Base-by-base conservation (phyloP, 352 stramenopile species). In the Thraustotheca clavata region DNA sequence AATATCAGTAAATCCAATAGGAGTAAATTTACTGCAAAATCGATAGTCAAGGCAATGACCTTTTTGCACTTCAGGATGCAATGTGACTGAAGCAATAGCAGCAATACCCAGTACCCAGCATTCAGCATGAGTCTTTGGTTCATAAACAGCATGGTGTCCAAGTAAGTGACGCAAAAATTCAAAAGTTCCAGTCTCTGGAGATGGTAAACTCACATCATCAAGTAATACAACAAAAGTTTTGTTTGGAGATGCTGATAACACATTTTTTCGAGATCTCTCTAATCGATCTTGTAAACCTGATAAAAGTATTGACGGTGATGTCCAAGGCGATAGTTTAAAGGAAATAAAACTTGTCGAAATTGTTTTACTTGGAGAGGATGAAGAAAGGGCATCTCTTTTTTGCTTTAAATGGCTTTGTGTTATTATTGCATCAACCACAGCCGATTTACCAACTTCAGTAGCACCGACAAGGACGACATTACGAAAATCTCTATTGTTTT, bases 381-480 rank as follows among this genome's bases (percentile, higher is more conserved):
- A n/a, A n/a, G n/a, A n/a, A n/a, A n/a, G n/a, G n/a, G n/a, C n/a
- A n/a, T n/a, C n/a, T n/a, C n/a, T n/a, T n/a, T 31, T 24, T 31
- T 52, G 43, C 43, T 31, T 24, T 9, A 52, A 18, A 14, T 35
- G 43, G n/a, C 43, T 26, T 41, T 65, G 57, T 32, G 57, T 34
- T 16, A 33, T 31, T 24, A 65, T 29, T n/a, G 47, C 57, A 22
- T 65, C 57, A 18, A 65, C 22, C 16, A 65, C 57, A 14, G 36
- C 67, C 2, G 79, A 82, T 59, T 89, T 91, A 0, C 77, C 80
- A 29, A 71, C 72, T 31, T 80, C 80, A 11, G 49, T 60, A 4
- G 69, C 47, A 0, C 83, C 83, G 18, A 68, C 67, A 9, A 89
- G 50, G 1, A 83, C 59, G 5, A 69, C 46, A 18, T 75, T 59